phyloP scores from a whole-genome alignment of 169 alveolate species.

The Prorocentrum cordatum region DNA sequence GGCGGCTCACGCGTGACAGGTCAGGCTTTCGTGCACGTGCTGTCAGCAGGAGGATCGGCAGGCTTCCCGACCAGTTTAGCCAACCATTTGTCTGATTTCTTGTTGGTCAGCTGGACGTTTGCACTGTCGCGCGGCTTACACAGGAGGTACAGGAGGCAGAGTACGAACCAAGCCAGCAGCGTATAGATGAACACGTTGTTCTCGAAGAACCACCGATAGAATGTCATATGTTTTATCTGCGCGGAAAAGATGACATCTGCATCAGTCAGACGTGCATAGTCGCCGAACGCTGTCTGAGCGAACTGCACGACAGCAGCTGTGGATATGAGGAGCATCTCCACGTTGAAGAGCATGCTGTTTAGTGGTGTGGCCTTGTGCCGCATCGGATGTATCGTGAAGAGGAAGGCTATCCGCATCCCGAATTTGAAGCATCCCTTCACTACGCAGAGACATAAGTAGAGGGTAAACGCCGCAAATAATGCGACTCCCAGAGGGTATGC shows the following conservation, averaged over 20 bases:
- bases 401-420: conserved; percentile 32
- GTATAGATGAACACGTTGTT: conserved; percentile 27
- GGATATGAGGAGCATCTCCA: conserved; percentile 39
- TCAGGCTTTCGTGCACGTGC: too few relatives aligned
- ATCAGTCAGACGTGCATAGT: conserved; percentile 49
- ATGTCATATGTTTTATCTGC: conserved; percentile 5
- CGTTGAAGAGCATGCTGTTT: conserved; percentile 49
- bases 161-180: conserved; percentile 8
- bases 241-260: conserved; percentile 44
- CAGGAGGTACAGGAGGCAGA: too few relatives aligned
- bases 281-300: conserved; percentile 53
- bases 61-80: too few relatives aligned
- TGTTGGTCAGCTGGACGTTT: too few relatives aligned
- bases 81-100: too few relatives aligned
- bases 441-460: too few relatives aligned
- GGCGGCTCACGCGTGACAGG: too few relatives aligned
- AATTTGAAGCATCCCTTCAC: too few relatives aligned
- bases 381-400: conserved; percentile 45
- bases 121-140: too few relatives aligned
- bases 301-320: conserved; percentile 26
- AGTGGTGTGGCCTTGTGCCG: conserved; percentile 2
- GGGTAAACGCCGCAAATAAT: too few relatives aligned
- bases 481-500: too few relatives aligned
- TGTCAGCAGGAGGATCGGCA: too few relatives aligned
- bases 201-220: conserved; percentile 43